Conservation (phyloP, 2,329 filamentous ascomycete genomes). For the Fusarium subtropicale region DNA sequence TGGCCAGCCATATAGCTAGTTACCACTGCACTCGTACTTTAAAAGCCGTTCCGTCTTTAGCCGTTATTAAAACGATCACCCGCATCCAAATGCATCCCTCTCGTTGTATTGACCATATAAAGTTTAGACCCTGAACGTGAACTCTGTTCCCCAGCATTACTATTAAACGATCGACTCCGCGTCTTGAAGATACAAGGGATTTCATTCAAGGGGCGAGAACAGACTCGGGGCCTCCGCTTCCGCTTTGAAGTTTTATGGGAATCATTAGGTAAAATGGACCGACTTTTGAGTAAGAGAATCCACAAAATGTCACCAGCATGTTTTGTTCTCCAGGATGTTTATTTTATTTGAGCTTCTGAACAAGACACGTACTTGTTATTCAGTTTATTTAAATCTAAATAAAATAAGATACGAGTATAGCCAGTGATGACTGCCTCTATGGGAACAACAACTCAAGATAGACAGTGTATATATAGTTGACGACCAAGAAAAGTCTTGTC, state of each 20-base stretch:
- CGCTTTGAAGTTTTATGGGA: not conserved
- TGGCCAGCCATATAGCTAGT: not conserved
- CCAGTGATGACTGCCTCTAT: not conserved
- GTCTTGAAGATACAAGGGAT: not conserved
- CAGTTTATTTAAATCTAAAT: not conserved
- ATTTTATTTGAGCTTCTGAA: constrained; percentile 1
- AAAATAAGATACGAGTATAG: not conserved
- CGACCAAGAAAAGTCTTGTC: not conserved
- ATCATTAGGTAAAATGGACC: constrained; percentile 44
- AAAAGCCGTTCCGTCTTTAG: not conserved
- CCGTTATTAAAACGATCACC: not conserved
- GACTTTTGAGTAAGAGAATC: constrained; percentile 44
- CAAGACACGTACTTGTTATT: too few relatives aligned
- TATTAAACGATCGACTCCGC: not conserved
- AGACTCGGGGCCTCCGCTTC: constrained; percentile 34
- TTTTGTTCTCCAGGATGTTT: not conserved
- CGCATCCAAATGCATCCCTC: not conserved
- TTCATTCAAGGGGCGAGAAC: constrained; percentile 22
- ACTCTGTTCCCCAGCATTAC: not conserved
- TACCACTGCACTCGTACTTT: not conserved
- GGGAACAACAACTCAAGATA: rapidly evolving
- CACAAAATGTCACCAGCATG: constrained; percentile 33
- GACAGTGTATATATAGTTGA: not conserved
- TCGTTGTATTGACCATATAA: not conserved
- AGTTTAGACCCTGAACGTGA: constrained; percentile 4